Conservation (phyloP, 306 rosid genomes). For the Citrullus colocynthis region DNA sequence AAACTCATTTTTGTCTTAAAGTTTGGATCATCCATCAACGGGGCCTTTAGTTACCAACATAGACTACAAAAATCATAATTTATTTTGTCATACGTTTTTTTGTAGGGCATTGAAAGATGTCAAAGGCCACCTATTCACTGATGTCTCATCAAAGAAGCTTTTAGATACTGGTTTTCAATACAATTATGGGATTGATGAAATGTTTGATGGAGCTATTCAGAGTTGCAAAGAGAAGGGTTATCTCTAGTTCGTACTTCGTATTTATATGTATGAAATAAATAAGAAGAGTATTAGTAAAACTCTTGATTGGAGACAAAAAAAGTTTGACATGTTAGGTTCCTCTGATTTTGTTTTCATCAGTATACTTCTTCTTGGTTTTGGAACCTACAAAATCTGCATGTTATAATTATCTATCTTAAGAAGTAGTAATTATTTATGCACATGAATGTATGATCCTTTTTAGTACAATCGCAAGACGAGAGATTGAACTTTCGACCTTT, state of each 20-base stretch:
- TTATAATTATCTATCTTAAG: background rate
- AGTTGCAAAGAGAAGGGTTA: slow-evolving; percentile 31
- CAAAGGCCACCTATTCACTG: background rate
- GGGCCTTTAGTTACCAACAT: no score
- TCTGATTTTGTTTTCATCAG: no score
- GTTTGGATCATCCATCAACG: no score
- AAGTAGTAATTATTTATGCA: no score
- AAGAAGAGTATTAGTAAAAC: background rate
- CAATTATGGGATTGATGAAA: slow-evolving; percentile 33
- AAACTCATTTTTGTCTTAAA: no score
- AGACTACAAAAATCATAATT: no score
- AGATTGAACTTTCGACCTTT: no score
- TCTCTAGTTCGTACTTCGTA: background rate
- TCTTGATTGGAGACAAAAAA: background rate
- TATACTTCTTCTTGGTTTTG: background rate
- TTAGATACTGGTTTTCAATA: slow-evolving; percentile 34
- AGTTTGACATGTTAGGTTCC: background rate
- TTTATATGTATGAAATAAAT: background rate
- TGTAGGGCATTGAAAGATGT: slow-evolving; percentile 17
- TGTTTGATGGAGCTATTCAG: slow-evolving; percentile 26
- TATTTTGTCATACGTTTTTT: no score
- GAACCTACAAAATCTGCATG: background rate
- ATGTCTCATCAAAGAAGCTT: slow-evolving; percentile 33
- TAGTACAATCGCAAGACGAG: no score
- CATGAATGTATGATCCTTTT: no score